Evolutionary conservation across 2,329 filamentous ascomycete species (phyloP).

Genomic region (Tolypocladium tropicale): DNA sequence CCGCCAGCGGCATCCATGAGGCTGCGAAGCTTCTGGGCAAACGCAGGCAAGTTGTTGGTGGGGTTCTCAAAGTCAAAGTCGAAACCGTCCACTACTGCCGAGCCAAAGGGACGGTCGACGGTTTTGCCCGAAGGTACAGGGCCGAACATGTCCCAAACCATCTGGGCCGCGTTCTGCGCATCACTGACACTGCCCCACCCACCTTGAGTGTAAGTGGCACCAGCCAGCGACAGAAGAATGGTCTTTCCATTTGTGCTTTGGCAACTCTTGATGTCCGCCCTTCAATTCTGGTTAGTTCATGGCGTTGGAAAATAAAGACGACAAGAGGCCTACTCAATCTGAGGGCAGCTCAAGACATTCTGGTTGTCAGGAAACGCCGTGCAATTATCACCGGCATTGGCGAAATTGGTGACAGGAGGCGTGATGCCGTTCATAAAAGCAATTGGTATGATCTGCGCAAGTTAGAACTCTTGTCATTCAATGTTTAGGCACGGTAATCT

Average conservation of each 20-base stretch:
- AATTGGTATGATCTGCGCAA: conserved; percentile 42
- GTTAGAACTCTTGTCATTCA: neutral
- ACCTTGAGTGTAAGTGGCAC: conserved; percentile 58
- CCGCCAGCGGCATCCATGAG: conserved; percentile 40
- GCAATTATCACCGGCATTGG: conserved; percentile 53
- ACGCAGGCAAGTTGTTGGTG: conserved; percentile 48
- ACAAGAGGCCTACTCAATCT: conserved; percentile 45
- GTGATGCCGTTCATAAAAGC: conserved; percentile 52
- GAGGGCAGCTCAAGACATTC: conserved; percentile 47
- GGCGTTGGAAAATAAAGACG: conserved; percentile 13
- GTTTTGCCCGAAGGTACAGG: conserved; percentile 32
- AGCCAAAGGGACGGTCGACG: conserved; percentile 55
- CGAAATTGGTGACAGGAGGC: conserved; percentile 49
- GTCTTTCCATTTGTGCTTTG: conserved; percentile 55
- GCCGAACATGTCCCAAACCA: conserved; percentile 63
- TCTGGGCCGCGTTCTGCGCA: conserved; percentile 46
- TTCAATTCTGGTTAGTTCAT: neutral
- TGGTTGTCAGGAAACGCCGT: conserved; percentile 44
- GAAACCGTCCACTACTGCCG: conserved; percentile 59
- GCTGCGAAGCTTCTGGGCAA: conserved; percentile 46
- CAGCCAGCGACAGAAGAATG: conserved; percentile 62
- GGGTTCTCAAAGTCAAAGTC: conserved; percentile 64
- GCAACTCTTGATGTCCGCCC: conserved; percentile 41
- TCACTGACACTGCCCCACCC: conserved; percentile 46
- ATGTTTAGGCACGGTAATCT: conserved; percentile 4